phyloP scores from a whole-genome alignment of 352 stramenopile genomes.

The Pythium graminicola region DNA sequence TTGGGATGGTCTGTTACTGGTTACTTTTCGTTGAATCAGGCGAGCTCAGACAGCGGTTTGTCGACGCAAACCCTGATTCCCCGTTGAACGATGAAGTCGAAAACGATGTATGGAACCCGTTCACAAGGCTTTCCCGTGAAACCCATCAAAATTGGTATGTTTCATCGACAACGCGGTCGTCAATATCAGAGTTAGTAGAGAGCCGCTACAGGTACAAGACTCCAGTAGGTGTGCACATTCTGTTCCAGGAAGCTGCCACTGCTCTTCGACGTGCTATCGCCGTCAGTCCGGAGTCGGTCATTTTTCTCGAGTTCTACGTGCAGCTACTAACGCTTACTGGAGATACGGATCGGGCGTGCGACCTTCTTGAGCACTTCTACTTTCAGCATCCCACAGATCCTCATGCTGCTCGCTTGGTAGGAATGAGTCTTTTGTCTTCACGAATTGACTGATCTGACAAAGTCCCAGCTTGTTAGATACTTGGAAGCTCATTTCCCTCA shows the following conservation, averaged over 20 bases:
- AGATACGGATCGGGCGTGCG: conserved; percentile 50
- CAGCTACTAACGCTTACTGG: conserved; percentile 60
- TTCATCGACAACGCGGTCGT: background rate
- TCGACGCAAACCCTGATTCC: too few relatives aligned
- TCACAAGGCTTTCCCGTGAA: background rate
- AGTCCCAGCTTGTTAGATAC: conserved; percentile 19
- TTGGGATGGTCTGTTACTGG: conserved; percentile 81
- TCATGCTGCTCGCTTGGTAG: conserved; percentile 67
- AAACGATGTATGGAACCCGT: conserved; percentile 4
- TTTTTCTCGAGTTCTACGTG: conserved; percentile 71
- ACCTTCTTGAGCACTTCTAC: conserved; percentile 72
- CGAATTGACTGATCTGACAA: background rate
- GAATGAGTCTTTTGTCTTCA: background rate
- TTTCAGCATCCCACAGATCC: conserved; percentile 47
- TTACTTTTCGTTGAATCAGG: conserved; percentile 71
- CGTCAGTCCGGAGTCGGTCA: conserved; percentile 39
- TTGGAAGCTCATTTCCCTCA: conserved; percentile 25
- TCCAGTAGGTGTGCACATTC: conserved; percentile 54
- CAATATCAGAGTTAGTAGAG: conserved; percentile 33
- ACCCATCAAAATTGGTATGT: background rate
- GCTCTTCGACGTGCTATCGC: conserved; percentile 55
- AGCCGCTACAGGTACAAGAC: conserved; percentile 59
- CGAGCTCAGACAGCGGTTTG: conserved; percentile 14
- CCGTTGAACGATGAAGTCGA: conserved; percentile 26
- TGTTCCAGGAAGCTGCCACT: conserved; percentile 61